These are phyloP conservation scores for Arabidopsis hybrid DNA, from an alignment of 441 rosid species.

Conservation along the genomic window DNA sequence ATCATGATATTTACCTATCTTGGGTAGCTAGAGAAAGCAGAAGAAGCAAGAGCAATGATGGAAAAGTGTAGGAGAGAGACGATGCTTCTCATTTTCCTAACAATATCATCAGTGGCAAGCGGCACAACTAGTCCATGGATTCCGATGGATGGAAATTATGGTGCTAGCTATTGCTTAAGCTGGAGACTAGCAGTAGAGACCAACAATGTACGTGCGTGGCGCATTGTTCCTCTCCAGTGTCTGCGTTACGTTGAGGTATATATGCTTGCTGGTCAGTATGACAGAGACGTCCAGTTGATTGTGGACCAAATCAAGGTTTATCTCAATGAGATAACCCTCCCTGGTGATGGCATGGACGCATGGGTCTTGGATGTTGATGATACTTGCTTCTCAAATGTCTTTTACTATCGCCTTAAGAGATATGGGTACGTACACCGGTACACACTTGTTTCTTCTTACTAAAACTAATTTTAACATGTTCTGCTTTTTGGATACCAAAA, in stretches of 20 bases:
- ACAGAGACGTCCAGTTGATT: slow-evolving; percentile 60
- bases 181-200: slow-evolving; percentile 92
- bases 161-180: slow-evolving; percentile 64
- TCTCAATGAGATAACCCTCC: slow-evolving; percentile 44
- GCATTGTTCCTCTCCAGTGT: slow-evolving; percentile 77
- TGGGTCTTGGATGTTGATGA: slow-evolving; percentile 95
- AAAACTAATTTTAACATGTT: background rate
- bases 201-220: slow-evolving; percentile 81
- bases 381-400: slow-evolving; percentile 83
- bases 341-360: slow-evolving; percentile 71
- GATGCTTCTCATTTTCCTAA: slow-evolving; percentile 45
- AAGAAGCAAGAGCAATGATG: slow-evolving; percentile 50
- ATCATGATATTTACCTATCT: slow-evolving; percentile 19
- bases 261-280: slow-evolving; percentile 81
- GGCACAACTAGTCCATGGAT: slow-evolving; percentile 28
- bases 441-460: background rate
- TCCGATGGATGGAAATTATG: slow-evolving; percentile 32
- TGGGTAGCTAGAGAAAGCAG: slow-evolving; percentile 18
- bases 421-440: slow-evolving; percentile 61
- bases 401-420: slow-evolving; percentile 72
- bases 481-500: background rate
- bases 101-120: slow-evolving; percentile 47
- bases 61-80: slow-evolving; percentile 43
- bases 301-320: slow-evolving; percentile 59
- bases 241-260: slow-evolving; percentile 63